phyloP scores from a whole-genome alignment of 257 asterid species.

The Solanum paucissectum region DNA sequence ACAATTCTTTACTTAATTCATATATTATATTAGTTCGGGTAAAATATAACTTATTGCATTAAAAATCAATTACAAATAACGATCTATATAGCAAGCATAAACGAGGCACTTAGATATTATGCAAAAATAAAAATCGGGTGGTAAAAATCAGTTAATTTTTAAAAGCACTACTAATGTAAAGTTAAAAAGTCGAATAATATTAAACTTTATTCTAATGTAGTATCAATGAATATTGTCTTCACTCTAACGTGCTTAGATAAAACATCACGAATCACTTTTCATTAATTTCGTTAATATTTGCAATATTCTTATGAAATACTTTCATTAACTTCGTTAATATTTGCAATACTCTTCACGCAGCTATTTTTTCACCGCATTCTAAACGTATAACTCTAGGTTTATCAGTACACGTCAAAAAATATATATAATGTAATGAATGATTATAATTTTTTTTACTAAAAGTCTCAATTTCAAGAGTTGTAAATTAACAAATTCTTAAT shows the following conservation, averaged over 20 bases:
- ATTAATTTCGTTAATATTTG: neutral
- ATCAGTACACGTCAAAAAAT: neutral
- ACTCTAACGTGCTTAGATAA: neutral
- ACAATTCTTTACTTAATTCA: neutral
- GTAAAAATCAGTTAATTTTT: neutral
- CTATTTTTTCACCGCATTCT: neutral
- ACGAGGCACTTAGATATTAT: neutral
- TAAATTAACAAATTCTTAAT: neutral
- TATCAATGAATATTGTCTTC: neutral
- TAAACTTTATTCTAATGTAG: neutral
- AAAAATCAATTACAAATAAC: neutral
- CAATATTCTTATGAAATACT: neutral
- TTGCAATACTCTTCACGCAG: neutral
- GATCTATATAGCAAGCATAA: neutral
- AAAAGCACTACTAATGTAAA: neutral
- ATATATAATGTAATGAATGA: neutral
- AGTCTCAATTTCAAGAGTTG: neutral
- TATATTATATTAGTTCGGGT: neutral
- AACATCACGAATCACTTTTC: neutral
- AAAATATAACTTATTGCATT: neutral
- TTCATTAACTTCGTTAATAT: neutral
- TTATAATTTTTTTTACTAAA: neutral
- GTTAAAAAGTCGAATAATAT: neutral
- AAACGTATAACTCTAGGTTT: neutral
- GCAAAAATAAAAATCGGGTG: neutral